Evolutionary conservation across 176 grass and related monocot genomes (phyloP).

Genomic region (Cenchrus purpureus): DNA sequence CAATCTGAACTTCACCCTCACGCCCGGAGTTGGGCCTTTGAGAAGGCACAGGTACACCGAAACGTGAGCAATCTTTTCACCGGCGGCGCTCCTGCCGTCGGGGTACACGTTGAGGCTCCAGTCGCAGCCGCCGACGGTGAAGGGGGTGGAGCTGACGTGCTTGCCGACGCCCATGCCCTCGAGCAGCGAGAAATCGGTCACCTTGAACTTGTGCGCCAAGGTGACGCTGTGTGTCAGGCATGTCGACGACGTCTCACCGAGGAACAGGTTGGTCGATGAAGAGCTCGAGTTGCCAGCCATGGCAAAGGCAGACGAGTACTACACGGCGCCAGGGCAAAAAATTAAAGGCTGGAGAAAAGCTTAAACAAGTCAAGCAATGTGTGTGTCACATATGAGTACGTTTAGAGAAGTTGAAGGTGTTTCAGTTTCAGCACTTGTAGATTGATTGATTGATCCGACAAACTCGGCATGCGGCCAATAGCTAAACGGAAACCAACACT

Average conservation of each 20-base stretch:
- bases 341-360: no score
- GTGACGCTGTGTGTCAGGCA: conserved; percentile 24
- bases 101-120: conserved; percentile 41
- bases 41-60: background rate
- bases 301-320: background rate
- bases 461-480: no score
- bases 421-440: no score
- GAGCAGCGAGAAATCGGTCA: conserved; percentile 42
- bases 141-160: conserved; percentile 43
- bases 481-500: no score
- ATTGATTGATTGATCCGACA: no score
- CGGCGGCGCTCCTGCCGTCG: conserved; percentile 4
- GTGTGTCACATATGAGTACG: no score
- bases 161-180: conserved; percentile 43
- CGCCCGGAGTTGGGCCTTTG: no score
- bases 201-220: conserved; percentile 39
- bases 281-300: background rate
- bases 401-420: no score
- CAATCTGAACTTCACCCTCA: conserved; percentile 9
- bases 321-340: no score
- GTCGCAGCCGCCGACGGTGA: conserved; percentile 49
- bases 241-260: background rate
- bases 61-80: background rate
- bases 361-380: no score
- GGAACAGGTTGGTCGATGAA: background rate